Conservation (phyloP, 768 basidiomycete species). For the Mycena rosella region DNA sequence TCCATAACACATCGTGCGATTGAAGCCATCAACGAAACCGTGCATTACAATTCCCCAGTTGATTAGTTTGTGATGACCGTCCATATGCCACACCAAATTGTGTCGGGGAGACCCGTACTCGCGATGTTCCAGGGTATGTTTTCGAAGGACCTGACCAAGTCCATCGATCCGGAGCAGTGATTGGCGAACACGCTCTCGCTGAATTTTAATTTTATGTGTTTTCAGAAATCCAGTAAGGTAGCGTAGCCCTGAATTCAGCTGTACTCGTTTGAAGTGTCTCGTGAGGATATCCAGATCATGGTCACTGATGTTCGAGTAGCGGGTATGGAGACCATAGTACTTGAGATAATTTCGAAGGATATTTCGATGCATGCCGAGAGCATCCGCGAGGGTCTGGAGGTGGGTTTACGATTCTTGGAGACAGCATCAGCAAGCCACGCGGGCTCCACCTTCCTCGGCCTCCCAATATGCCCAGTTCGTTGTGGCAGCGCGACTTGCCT, state of each 20-base stretch:
- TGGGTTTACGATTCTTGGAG: conserved; percentile 25
- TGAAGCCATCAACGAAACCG: conserved; percentile 48
- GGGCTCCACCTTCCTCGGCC: conserved; percentile 31
- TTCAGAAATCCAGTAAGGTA: conserved; percentile 44
- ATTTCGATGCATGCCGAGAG: conserved; percentile 36
- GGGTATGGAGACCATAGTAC: conserved; percentile 23
- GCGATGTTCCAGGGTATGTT: conserved; percentile 32
- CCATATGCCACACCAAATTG: conserved; percentile 40
- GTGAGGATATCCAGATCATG: conserved; percentile 36
- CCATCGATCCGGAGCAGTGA: conserved; percentile 40
- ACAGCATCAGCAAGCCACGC: conserved; percentile 36
- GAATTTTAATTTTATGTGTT: conserved; percentile 37
- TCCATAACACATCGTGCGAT: conserved; percentile 43
- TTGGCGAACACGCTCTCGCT: conserved; percentile 30
- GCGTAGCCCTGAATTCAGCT: conserved; percentile 41
- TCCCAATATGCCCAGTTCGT: too few relatives aligned
- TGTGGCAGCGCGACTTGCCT: too few relatives aligned
- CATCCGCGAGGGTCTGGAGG: conserved; percentile 28
- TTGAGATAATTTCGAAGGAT: conserved; percentile 36
- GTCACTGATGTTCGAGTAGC: conserved; percentile 36
- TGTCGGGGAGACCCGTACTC: conserved; percentile 39
- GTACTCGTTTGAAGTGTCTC: conserved; percentile 28
- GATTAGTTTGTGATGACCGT: conserved; percentile 41
- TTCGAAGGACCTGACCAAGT: conserved; percentile 39
- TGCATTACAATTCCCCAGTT: conserved; percentile 46